phyloP scores from a whole-genome alignment of 495 filamentous ascomycete species.

The Penicillium cinerascens region DNA sequence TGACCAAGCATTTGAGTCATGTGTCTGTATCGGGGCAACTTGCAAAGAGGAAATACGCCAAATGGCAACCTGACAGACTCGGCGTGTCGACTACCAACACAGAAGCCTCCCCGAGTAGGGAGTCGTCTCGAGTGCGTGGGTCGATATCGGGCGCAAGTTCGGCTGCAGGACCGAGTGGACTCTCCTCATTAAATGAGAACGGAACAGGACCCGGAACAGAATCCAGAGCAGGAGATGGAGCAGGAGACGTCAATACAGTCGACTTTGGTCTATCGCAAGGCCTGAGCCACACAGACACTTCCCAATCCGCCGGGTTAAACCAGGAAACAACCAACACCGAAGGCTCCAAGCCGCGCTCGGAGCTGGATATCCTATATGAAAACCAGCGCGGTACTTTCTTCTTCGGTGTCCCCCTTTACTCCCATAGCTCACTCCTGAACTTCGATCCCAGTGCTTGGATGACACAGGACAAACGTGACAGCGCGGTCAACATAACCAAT shows the following conservation, averaged over 20 bases:
- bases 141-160: slow-evolving; percentile 23
- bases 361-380: slow-evolving; percentile 91
- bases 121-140: slow-evolving; percentile 19
- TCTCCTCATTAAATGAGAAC: slow-evolving; percentile 11
- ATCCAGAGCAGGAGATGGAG: slow-evolving; percentile 4
- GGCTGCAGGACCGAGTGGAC: slow-evolving; percentile 8
- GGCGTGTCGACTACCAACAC: slow-evolving; percentile 25
- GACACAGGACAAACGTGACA: slow-evolving; percentile 65
- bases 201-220: background rate
- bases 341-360: slow-evolving; percentile 22
- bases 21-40: slow-evolving; percentile 46
- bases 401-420: slow-evolving; percentile 88
- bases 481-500: slow-evolving; percentile 81
- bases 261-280: slow-evolving; percentile 17
- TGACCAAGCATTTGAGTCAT: slow-evolving; percentile 32
- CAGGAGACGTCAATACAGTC: slow-evolving; percentile 10
- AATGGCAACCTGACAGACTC: slow-evolving; percentile 55
- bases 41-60: slow-evolving; percentile 56
- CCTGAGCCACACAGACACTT: slow-evolving; percentile 19
- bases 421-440: slow-evolving; percentile 76
- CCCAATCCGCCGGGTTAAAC: slow-evolving; percentile 16
- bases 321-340: slow-evolving; percentile 7
- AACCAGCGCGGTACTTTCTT: slow-evolving; percentile 84
- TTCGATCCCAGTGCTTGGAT: slow-evolving; percentile 87
- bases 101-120: slow-evolving; percentile 16